Evolutionary conservation across 192 early-diverging fungal genomes (phyloP), one percentile per base, ranked within the genome.

Genomic region (Linnemannia exigua): DNA sequence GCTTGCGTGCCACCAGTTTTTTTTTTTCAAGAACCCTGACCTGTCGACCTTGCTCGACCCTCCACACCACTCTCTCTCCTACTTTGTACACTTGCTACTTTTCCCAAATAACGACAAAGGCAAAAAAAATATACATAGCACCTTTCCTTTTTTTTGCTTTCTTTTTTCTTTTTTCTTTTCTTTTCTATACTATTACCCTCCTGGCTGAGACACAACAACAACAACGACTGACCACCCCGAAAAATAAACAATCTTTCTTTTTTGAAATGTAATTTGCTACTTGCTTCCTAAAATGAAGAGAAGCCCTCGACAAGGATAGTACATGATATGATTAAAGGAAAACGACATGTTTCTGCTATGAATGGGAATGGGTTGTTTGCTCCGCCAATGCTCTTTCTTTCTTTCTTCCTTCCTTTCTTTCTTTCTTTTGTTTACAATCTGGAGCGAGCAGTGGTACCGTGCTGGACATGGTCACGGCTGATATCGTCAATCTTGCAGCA

Each of bases 401-500:
- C 9, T 44, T 50, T 16, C 5, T 17, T 50, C 48, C 12, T 12
- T 12, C 12, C 44, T 54, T 58, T 33, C 37, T 9, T 69, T 16
- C 17, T 61, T 72, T 25, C 38, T 80, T 2, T 66, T 44, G 37
- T 83, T 54, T 68, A 81, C n/a, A 78, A 38, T 52, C 36, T 87
- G 15, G 81, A 33, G 9, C 70, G 70, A 33, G 52, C 3, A 11
- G 20, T 16, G 9, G 71, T 79, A 33, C 80, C 79, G 67, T 79
- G 70, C 28, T 85, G 83, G 25, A 85, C 83, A 76, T 79, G 70
- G 41, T 91, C 88, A 1, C 79, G 84, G 2, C 88, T 93, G 74
- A 97, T 96, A 50, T 96, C 93, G 4, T 68, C 74, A 38, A 97
- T 79, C n/a, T 76, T 89, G 25, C 87, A 89, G n/a, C 90, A 92